Evolutionary conservation across 305 asterid species (phyloP), one percentile per base, ranked within the genome.

Genomic region (Fraxinus sp.): DNA sequence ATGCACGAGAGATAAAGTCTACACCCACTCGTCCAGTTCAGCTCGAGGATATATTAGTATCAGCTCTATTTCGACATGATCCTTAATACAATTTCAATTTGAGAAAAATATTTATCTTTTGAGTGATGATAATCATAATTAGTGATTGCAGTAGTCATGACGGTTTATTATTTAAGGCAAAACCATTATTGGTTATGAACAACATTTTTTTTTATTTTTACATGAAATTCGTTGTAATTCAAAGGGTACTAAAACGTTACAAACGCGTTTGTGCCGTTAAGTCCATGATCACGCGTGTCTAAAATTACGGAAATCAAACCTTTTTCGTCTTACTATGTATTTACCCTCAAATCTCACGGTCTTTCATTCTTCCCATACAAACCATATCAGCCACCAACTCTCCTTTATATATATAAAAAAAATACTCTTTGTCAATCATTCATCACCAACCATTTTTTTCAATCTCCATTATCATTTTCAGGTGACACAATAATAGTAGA

Each of bases 401-500:
- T 18, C 5, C 24, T 7, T 39, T 74, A 24, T 35, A 1, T 74
- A 13, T 74, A 32, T 71, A 32, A 1, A 52, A 4, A 0, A 49
- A 5, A 4, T 1, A 14, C 7, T 5, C 55, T 2, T 35, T 22
- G 5, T 44, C 35, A n/a, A 6, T 73, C 44, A 32, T 73, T 73
- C 4, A 35, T 16, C 20, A 1, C 24, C 46, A 8, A 35, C 24
- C 39, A 33, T 20, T 33, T 11, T 7, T 11, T 7, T 9, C 26
- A 16, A 73, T 18, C 7, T 0, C 5, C 55, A n/a, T 18, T 37
- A 16, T 28, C 24, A 8, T 37, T 73, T 74, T 5, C 22, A 11
- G 24, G 14, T 8, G 81, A 52, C 82, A 79, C 52, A 37, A 66
- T 2, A 81, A 79, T 46, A 22, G 20, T 80, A 37, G 80, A 41